Percentiles rank a stretch among this genome's conserved stretches.
Evolutionary conservation across 1,284 basidiomycete genomes (phyloP).

Genomic region (Thelephora terrestris): DNA sequence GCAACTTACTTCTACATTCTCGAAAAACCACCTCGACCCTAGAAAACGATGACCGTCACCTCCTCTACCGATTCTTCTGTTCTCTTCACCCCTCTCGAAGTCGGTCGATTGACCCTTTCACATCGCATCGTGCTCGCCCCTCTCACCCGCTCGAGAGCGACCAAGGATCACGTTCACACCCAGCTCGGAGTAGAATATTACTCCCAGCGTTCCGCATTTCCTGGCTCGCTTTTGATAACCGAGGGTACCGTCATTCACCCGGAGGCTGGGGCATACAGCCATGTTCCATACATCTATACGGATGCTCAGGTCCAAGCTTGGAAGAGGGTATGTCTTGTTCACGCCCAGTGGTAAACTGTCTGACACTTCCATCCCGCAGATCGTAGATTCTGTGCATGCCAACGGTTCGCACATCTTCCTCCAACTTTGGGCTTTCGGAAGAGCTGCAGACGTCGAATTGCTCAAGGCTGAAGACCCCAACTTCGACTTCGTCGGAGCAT

Average conservation of each 20-base stretch:
- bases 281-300: conserved; percentile 35
- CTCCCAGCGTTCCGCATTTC: conserved; percentile 30
- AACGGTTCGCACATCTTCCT: conserved; percentile 30
- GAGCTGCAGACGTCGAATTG: too few species aligned
- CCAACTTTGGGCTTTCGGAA: conserved; percentile 42
- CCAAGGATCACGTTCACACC: conserved; percentile 16
- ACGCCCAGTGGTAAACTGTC: not conserved
- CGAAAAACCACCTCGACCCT: not conserved
- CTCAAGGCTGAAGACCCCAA: conserved; percentile 15
- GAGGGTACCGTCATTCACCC: conserved; percentile 35
- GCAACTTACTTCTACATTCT: too few species aligned
- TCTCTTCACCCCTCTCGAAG: conserved; percentile 35
- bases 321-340: conserved; percentile 27
- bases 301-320: conserved; percentile 36
- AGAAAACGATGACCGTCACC: not conserved
- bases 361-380: conserved; percentile 11
- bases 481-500: conserved; percentile 30
- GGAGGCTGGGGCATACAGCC: conserved; percentile 26
- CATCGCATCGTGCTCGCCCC: conserved; percentile 42
- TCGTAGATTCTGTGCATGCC: conserved; percentile 21
- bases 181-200: conserved; percentile 36
- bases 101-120: conserved; percentile 30
- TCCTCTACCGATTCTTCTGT: not conserved
- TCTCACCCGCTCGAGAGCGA: conserved; percentile 31
- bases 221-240: conserved; percentile 38